Conservation (phyloP, 2,329 filamentous ascomycete species). For the Colletotrichum aenigma region DNA sequence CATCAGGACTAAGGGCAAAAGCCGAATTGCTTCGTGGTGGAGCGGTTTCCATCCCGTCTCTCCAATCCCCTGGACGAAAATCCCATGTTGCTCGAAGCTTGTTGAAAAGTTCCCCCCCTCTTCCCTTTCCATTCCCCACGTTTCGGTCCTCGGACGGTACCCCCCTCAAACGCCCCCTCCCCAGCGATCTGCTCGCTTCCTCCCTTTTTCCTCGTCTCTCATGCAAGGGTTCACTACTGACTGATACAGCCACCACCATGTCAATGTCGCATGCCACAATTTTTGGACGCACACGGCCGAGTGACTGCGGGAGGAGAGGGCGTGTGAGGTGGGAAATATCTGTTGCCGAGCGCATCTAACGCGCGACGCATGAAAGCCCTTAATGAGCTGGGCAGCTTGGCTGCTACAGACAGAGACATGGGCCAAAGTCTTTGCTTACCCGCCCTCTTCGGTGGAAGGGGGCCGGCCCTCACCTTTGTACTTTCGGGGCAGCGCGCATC, state of each 20-base stretch:
- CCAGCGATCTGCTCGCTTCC: neutral
- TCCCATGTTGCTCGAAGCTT: conserved; percentile 1
- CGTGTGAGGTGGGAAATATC: neutral
- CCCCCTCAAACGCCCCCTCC: neutral
- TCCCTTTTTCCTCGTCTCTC: neutral
- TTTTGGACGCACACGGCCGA: neutral
- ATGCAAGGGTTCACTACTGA: neutral
- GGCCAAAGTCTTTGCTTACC: neutral
- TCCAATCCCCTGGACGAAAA: neutral
- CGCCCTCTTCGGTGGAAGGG: neutral
- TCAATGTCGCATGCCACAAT: neutral
- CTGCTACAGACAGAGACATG: neutral
- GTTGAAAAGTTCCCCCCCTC: neutral
- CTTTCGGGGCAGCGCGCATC: neutral
- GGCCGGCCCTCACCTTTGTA: neutral
- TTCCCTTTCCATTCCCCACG: conserved; percentile 5
- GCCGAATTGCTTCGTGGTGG: neutral
- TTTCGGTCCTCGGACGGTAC: neutral
- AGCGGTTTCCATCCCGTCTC: neutral
- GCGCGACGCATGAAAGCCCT: neutral
- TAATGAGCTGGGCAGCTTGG: neutral
- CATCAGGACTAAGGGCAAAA: neutral
- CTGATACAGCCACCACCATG: neutral
- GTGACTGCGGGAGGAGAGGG: neutral
- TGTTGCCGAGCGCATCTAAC: neutral